Conservation (phyloP, 106 monocot genomes). For the Cymbidium sinense region DNA sequence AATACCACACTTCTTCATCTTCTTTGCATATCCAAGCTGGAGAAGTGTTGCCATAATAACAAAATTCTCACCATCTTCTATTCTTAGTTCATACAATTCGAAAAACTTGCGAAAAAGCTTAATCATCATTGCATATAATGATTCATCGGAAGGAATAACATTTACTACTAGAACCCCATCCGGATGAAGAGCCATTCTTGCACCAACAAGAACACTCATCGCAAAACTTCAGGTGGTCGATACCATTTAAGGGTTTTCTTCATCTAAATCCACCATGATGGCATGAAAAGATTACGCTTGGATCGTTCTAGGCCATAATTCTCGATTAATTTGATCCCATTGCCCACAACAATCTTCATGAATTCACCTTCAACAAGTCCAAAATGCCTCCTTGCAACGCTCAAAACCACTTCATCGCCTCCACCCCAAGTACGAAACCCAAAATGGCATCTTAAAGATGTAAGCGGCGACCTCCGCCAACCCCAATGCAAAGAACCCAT, state of each 20-base stretch:
- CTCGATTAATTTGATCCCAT: slow-evolving; percentile 53
- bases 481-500: slow-evolving; percentile 62
- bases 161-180: slow-evolving; percentile 62
- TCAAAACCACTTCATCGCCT: slow-evolving; percentile 65
- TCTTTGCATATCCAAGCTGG: background rate
- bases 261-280: slow-evolving; percentile 88
- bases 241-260: slow-evolving; percentile 27
- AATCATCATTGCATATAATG: slow-evolving; percentile 25
- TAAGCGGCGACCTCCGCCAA: slow-evolving; percentile 46
- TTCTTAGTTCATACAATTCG: slow-evolving; percentile 67
- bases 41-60: slow-evolving; percentile 47
- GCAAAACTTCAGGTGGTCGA: slow-evolving; percentile 39
- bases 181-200: slow-evolving; percentile 27
- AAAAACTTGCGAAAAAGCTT: slow-evolving; percentile 44
- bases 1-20: slow-evolving; percentile 1
- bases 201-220: slow-evolving; percentile 33
- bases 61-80: slow-evolving; percentile 65
- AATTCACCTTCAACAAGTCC: slow-evolving; percentile 57
- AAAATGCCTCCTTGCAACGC: slow-evolving; percentile 57
- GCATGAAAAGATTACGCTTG: slow-evolving; percentile 30
- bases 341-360: slow-evolving; percentile 36
- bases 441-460: slow-evolving; percentile 33
- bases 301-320: slow-evolving; percentile 7
- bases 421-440: slow-evolving; percentile 72
- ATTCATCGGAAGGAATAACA: slow-evolving; percentile 35